Conservation (phyloP, 176 grass and related monocot genomes). For the Dendrocalamus sinicus region DNA sequence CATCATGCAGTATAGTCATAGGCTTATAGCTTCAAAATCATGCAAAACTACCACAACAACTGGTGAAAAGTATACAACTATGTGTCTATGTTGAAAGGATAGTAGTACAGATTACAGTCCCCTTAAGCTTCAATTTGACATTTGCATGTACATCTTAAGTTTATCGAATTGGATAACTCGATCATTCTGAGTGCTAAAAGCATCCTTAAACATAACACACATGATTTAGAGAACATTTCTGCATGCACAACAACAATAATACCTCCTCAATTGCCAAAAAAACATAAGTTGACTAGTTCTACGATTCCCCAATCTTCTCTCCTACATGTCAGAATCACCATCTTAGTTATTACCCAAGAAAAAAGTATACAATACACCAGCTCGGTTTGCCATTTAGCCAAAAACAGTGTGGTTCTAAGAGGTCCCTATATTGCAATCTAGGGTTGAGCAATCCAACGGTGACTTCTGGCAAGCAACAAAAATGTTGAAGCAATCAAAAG, state of each 20-base stretch:
- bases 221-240: conserved; percentile 14
- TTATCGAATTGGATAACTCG: not conserved
- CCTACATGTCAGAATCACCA: conserved; percentile 43
- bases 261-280: not conserved
- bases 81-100: conserved; percentile 2
- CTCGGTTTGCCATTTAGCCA: conserved; percentile 33
- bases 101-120: not conserved
- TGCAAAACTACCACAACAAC: not conserved
- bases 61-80: conserved; percentile 10
- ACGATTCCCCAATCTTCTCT: conserved; percentile 7
- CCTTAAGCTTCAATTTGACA: conserved; percentile 13
- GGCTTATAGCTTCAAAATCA: conserved; percentile 8
- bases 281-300: conserved; percentile 15
- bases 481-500: conserved; percentile 51
- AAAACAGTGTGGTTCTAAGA: conserved; percentile 52
- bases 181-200: conserved; percentile 7
- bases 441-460: conserved; percentile 39
- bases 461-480: conserved; percentile 18
- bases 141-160: not conserved
- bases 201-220: not conserved
- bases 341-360: conserved; percentile 48
- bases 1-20: not conserved
- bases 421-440: conserved; percentile 54
- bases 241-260: not conserved
- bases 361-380: conserved; percentile 43